Percentiles rank a stretch among this genome's conserved stretches.
These are phyloP conservation scores for Excoecaria cochinchinensis DNA, from an alignment of 345 rosid species.

Conservation along the genomic window DNA sequence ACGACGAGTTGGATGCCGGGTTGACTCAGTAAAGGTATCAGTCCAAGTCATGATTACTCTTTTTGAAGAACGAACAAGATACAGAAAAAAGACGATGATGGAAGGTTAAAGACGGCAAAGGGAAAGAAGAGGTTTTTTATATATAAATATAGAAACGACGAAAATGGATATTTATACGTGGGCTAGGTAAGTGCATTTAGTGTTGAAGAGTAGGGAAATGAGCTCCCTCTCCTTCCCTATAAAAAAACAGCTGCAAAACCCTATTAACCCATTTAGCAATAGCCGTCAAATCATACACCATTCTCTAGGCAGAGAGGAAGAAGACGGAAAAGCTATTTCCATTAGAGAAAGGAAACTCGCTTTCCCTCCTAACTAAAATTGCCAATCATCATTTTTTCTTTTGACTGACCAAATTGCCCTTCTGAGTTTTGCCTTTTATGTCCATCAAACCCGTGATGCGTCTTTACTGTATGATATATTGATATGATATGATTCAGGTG, in stretches of 20 bases:
- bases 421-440: no score
- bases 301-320: not conserved
- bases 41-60: constrained; percentile 21
- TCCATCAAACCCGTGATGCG: no score
- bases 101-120: no score
- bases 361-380: no score
- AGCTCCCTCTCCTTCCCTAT: constrained; percentile 3
- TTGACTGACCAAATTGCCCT: no score
- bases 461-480: no score
- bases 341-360: no score
- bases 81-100: no score
- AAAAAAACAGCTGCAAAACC: constrained; percentile 8
- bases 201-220: not conserved
- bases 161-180: not conserved
- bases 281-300: not conserved
- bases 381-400: no score
- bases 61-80: not conserved
- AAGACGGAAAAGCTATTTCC: no score
- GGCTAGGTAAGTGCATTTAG: not conserved
- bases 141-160: not conserved
- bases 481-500: no score
- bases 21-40: constrained; percentile 8
- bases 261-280: no score
- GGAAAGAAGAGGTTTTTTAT: not conserved
- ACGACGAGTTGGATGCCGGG: constrained; percentile 25